Evolutionary conservation across 352 stramenopile species (phyloP), one percentile per base, ranked within the genome.

Genomic region (Pythium coloratum): DNA sequence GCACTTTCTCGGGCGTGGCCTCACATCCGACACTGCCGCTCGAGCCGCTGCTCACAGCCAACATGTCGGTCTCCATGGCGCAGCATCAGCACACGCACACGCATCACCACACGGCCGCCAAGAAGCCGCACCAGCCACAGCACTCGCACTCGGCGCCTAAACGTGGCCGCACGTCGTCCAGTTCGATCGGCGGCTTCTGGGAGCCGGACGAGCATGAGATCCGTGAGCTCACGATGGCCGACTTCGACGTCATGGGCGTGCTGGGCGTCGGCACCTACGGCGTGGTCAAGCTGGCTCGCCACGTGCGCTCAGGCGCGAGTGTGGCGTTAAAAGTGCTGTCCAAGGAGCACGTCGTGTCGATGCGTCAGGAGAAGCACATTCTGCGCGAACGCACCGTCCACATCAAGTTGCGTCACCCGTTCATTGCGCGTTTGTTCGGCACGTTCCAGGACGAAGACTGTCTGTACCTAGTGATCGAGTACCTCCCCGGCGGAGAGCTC

Each of bases 391-490:
- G 81, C 14, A 78, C 70, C 10, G 80, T 94, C 33, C 85, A 94
- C 62, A 60, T 86, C 51, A 65, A 78, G 33, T 68, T 95, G 50
- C 70, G 79, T 53, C 85, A 96, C 55, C 78, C 82, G 38, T 83
- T 94, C 36, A 81, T 95, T 44, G 78, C 84, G 0, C 77, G 72
- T 10, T 67, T 96, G 28, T 88, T 88, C 59, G 80, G 78, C 33
- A 91, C 80, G n/a, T 94, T 95, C 64, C 87, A 94, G 66, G 89
- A 96, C 66, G 75, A 88, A 33, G 80, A 93, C 50, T 91, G 81
- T 58, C 64, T 95, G 16, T 96, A 93, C 66, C 70, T 96, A 8
- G 77, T 92, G 42, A 79, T 95, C 20, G 86, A 95, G 66, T 92
- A 90, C 61, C 67, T 90, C 12, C 78, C 85, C 0, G 89, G 89